phyloP scores from a whole-genome alignment of 331 rosid species.

The Malus hybrid region DNA sequence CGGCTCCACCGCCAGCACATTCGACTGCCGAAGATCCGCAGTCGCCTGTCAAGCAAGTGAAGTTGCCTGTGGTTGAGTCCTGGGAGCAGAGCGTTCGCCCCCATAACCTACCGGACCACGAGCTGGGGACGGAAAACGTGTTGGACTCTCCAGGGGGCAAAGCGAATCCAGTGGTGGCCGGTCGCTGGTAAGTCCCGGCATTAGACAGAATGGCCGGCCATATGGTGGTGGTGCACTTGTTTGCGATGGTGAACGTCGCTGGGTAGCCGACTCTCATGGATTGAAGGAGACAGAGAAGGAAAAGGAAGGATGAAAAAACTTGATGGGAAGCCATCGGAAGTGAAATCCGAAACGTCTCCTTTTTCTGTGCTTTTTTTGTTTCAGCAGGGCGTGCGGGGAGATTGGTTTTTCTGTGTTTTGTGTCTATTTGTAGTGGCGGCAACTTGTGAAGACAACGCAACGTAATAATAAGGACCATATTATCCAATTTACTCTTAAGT shows the following conservation, averaged over 20 bases:
- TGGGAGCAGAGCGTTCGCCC: slow-evolving; percentile 64
- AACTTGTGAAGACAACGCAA: too few relatives aligned
- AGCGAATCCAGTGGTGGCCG: slow-evolving; percentile 53
- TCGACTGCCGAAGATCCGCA: slow-evolving; percentile 60
- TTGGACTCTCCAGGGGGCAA: slow-evolving; percentile 52
- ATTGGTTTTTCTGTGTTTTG: too few relatives aligned
- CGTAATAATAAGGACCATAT: too few relatives aligned
- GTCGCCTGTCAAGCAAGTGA: slow-evolving; percentile 69
- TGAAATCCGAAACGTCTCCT: too few relatives aligned
- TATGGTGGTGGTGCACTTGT: slow-evolving; percentile 59
- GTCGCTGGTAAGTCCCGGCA: slow-evolving; percentile 54
- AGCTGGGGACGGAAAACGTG: slow-evolving; percentile 29
- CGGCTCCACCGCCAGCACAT: slow-evolving; percentile 59
- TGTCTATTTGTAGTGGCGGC: too few relatives aligned
- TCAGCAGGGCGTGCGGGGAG: too few relatives aligned
- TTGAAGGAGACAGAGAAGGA: background rate
- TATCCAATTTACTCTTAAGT: too few relatives aligned
- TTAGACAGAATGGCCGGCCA: slow-evolving; percentile 83
- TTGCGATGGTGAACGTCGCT: slow-evolving; percentile 59
- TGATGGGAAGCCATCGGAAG: background rate
- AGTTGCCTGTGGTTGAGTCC: slow-evolving; percentile 43
- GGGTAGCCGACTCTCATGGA: slow-evolving; percentile 35
- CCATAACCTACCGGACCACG: slow-evolving; percentile 94
- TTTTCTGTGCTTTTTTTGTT: too few relatives aligned
- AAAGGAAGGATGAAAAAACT: background rate